Evolutionary conservation across 768 basidiomycete genomes (phyloP), one percentile per base, ranked within the genome.

Genomic region (Infundibulicybe gibba): DNA sequence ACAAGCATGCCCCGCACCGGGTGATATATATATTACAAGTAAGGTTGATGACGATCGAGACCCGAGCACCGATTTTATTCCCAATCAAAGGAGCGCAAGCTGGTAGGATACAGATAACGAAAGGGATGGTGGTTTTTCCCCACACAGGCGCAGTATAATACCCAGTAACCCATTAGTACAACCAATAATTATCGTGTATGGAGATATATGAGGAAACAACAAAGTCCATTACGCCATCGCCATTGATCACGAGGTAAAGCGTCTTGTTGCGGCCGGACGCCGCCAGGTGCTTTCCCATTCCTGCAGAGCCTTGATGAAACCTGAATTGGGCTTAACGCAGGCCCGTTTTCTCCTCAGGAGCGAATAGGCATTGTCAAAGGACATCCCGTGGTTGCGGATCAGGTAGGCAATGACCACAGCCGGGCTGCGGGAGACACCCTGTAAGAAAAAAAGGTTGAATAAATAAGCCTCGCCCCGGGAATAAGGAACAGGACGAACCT

Each of bases 391-490:
- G 51, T 81, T 75, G 54, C 81, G 77, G 54, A 90, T 90, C 58
- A 90, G 82, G 67, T 87, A 90, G 39, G 87, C 87, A 49, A 90
- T 87, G 48, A 88, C 81, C 56, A 90, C 77, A 6, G 87, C 77
- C 13, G 85, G 75, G 41, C 80, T 83, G 53, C 87, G 80, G n/a
- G 87, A 90, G 44, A 90, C 73, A 52, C 87, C 87, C 87, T 88
- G 25, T 8, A 25, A 50, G 54, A 40, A 49, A 50, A 56, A 40
- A 49, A 48, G 40, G 34, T 41, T 19, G 41, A 19, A 57, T 41
- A 44, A 49, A 39, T 25, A 25, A 25, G 25, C 25, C 8, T 8
- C 8, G 25, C 25, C 43, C 44, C 3, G 38, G 43, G n/a, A 17
- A 30, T 33, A 17, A 9, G 58, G 31, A 19, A 37, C 11, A 39